Evolutionary conservation across 2,329 filamentous ascomycete genomes (phyloP).

Genomic region (Myriangium duriaei): DNA sequence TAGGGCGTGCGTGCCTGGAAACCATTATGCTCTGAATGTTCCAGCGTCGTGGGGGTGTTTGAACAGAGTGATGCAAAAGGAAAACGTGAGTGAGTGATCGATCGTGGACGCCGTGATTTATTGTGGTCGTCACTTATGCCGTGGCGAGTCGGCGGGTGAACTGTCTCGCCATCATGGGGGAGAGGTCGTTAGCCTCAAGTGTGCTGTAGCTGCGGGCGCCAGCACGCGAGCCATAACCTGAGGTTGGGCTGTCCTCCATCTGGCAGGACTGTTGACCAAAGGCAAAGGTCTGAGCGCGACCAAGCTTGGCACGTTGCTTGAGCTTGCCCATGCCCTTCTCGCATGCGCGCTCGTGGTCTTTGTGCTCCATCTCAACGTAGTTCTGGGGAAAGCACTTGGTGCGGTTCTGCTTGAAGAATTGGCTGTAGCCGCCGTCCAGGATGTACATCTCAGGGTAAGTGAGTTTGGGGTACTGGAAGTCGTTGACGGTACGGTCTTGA

Average conservation of each 20-base stretch:
- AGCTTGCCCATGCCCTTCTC: conserved; percentile 91
- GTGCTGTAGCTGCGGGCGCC: conserved; percentile 19
- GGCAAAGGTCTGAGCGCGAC: conserved; percentile 84
- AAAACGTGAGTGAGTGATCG: conserved; percentile 3
- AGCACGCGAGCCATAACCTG: conserved; percentile 20
- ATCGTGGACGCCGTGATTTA: conserved; percentile 8
- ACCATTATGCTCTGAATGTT: conserved; percentile 1
- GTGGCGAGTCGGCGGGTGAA: conserved; percentile 9
- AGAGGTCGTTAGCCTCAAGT: conserved; percentile 16
- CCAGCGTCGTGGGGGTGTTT: not conserved
- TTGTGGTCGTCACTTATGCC: conserved; percentile 9
- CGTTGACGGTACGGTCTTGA: conserved; percentile 74
- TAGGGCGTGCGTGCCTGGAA: conserved; percentile 3
- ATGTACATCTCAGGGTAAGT: conserved; percentile 98
- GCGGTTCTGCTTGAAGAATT: conserved; percentile 72
- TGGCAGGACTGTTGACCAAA: conserved; percentile 59
- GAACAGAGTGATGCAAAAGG: conserved; percentile 1
- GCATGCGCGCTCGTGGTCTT: conserved; percentile 83
- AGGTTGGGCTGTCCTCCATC: conserved; percentile 53
- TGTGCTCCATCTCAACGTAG: conserved; percentile 92
- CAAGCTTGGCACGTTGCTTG: conserved; percentile 75
- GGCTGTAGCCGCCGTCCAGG: conserved; percentile 88
- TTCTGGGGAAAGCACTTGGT: conserved; percentile 81
- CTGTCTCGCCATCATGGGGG: conserved; percentile 8
- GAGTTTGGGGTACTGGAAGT: conserved; percentile 72